Evolutionary conservation across 306 rosid genomes (phyloP), one percentile per base, ranked within the genome.

Genomic region (Myrica gale): DNA sequence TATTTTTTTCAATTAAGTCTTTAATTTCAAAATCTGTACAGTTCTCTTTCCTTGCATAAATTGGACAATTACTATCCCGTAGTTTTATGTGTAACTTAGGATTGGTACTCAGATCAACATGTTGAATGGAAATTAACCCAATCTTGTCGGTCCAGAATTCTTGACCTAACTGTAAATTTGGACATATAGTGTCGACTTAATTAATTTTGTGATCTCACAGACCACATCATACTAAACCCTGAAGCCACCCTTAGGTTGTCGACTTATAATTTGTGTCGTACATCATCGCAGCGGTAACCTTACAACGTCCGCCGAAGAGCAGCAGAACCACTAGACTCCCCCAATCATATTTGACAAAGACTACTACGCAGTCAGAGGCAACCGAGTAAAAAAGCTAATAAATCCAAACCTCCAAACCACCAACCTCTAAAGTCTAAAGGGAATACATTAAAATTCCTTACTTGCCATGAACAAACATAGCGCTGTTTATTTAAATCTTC

Each of bases 361-460:
- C 39, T 50, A 63, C 39, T 6, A 13, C 42, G 47, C 51, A 43
- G 19, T 5, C n/a, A 5, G 80, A 71, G 78, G 74, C 69, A 73
- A 69, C 54, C 44, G 61, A 20, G 2, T 5, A 23, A 69, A 69
- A 69, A 70, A 82, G 68, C 80, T 77, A 74, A 77, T 84, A 84
- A 84, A 70, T 74, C 87, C 68, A 78, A 81, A 57, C 72, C 74
- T 56, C 66, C 80, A 19, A 75, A 81, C 69, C 83, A 84, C 81
- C 85, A 78, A 84, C 79, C 79, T 75, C n/a, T 74, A 78, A 72
- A 74, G 72, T 75, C n/a, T 74, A 78, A 72, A 74, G 72, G 76
- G 69, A 84, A 84, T 76, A 37, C 82, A 76, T 72, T 79, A 66
- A 84, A 80, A 73, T 12, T 74, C 78, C 65, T 44, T 52, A 57